These are phyloP conservation scores for Paecilomyces fulvus DNA, from an alignment of 2,329 filamentous ascomycete species.

Conservation along the genomic window DNA sequence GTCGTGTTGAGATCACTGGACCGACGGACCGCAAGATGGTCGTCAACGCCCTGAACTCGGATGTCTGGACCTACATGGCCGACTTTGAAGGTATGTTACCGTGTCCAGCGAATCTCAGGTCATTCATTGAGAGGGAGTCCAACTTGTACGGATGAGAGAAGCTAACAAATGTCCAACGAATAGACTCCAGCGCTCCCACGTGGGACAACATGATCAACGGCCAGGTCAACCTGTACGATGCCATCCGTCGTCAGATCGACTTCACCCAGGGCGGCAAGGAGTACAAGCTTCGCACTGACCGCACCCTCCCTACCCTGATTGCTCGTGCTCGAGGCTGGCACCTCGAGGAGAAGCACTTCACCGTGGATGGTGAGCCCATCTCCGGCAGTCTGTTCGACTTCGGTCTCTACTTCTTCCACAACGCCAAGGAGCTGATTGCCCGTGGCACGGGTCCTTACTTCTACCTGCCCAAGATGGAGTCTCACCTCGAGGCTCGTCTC, in stretches of 20 bases:
- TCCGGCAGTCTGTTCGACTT: constrained; percentile 93
- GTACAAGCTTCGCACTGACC: constrained; percentile 93
- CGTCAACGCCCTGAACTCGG: constrained; percentile 88
- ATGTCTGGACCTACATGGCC: constrained; percentile 99
- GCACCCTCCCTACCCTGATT: constrained; percentile 79
- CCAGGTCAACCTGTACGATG: constrained; percentile 95
- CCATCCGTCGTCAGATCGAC: constrained; percentile 85
- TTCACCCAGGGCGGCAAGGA: constrained; percentile 94
- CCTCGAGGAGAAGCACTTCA: constrained; percentile 96
- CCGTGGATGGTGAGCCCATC: constrained; percentile 88
- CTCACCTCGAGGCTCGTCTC: constrained; percentile 87
- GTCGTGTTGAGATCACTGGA: constrained; percentile 92
- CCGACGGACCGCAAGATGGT: constrained; percentile 99
- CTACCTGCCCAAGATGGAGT: constrained; percentile 97
- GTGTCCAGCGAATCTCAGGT: too few species aligned
- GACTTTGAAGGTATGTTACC: constrained; percentile 80
- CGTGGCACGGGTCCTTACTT: constrained; percentile 89
- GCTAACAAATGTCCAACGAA: too few species aligned
- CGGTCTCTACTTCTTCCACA: constrained; percentile 98
- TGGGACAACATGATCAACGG: constrained; percentile 99
- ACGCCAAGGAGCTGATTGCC: constrained; percentile 78
- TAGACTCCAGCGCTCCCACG: constrained; percentile 58
- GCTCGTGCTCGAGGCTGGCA: constrained; percentile 96
- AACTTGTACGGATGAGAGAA: too few species aligned
- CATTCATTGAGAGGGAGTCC: too few species aligned